These are phyloP conservation scores for Acanthamoeba polyphaga DNA, from an alignment of 208 protist species.

Conservation along the genomic window DNA sequence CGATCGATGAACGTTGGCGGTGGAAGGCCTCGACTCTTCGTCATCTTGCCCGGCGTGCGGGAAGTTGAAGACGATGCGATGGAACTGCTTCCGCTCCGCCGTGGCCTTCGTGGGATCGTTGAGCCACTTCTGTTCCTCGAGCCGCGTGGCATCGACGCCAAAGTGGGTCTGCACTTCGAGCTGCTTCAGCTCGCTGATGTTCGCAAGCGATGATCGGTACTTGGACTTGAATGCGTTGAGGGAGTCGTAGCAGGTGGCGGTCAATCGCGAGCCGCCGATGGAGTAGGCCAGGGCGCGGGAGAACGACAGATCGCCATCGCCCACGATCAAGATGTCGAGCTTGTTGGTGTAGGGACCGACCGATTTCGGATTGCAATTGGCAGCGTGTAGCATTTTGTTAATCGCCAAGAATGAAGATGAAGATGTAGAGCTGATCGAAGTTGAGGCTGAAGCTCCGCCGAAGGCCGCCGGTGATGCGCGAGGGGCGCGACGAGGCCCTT, in stretches of 20 bases:
- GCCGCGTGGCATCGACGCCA: constrained; percentile 17
- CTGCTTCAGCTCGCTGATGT: neutral
- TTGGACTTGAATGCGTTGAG: neutral
- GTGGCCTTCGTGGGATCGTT: neutral
- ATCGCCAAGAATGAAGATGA: neutral
- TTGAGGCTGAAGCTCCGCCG: neutral
- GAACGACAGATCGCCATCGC: constrained; percentile 9
- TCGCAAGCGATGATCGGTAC: neutral
- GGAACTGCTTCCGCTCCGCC: neutral
- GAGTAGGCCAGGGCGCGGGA: constrained; percentile 1
- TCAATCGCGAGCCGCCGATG: constrained; percentile 12
- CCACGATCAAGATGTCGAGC: constrained; percentile 1
- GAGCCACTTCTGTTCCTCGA: constrained; percentile 4
- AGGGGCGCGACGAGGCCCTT: neutral
- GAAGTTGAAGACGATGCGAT: constrained; percentile 61
- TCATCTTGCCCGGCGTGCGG: neutral
- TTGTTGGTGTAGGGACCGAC: neutral
- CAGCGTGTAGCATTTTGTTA: neutral
- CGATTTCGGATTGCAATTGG: neutral
- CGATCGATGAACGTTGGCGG: neutral
- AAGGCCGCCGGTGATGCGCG: neutral
- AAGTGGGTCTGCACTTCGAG: neutral
- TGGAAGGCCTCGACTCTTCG: neutral
- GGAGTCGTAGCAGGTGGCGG: neutral
- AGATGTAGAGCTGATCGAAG: neutral